Evolutionary conservation across 2,329 filamentous ascomycete species (phyloP), one percentile per base, ranked within the genome.

Genomic region (Xylaria polymorpha): DNA sequence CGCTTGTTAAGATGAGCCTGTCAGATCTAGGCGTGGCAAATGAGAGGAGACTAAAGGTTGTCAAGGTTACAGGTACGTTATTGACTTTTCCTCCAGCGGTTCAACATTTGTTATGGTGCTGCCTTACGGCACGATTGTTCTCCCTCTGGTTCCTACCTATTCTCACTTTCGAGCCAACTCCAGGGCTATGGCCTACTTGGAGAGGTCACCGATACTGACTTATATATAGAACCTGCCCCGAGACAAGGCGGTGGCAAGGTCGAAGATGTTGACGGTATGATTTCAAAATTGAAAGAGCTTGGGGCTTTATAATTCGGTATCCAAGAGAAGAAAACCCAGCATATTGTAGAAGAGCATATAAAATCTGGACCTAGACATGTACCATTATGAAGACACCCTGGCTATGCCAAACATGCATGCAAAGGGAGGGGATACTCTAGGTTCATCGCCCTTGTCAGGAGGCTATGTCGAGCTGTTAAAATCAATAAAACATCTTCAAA

Each of bases 231-330:
- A 85, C 96, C 96, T 64, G 88, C 94, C 60, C 85, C 92, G 71
- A 88, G 96, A 81, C 90, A 97, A 84, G 96, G 96, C 48, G 96
- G 96, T 76, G 94, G 94, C 74, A 99, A 98, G 89, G 96, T 99
- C 22, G 94, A 97, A 79, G 92, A 98, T 85, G 96, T 99, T 25
- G 94, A 97, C 81, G 94, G 94, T n/a, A 88, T 99, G 82, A 90
- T 99, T 77, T 82, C 87, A 67, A 98, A 96, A 87, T 85, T 99
- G 79, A 98, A 98, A 88, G 95, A 99, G 85, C 85, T 99, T 73
- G 96, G 96, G 75, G 96, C 94, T 72, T 83, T 98, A 83, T 97
- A 88, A 71, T n/a, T 14, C 18, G 37, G 8, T 12, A 61, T 22
- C 18, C 4, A 14, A 18, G 9, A 48, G 22, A 51, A 46, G 22